Base-by-base conservation (phyloP, 768 basidiomycete species). In the Omphalotus guepiniiformis region DNA sequence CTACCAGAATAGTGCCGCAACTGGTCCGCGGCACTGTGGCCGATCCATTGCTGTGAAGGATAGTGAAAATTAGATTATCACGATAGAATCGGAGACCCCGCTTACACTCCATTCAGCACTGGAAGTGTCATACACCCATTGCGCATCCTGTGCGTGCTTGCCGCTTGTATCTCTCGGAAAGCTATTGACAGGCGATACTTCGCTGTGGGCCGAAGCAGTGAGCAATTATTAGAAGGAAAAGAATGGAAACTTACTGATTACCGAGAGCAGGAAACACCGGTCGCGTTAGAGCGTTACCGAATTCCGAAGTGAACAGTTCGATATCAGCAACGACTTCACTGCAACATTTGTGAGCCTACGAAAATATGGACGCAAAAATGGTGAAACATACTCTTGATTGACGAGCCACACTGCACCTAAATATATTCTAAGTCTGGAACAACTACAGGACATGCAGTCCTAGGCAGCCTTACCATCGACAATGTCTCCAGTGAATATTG, bases 401-500 rank as follows among this genome's bases (percentile, higher is more conserved):
- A 76, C 65, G 15, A 71, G 58, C 79, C 79, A 81, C 13, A 77
- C 65, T 4, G 75, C 73, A 48, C 70, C 78, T 79, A 38, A n/a
- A 47, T 23, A 47, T 6, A 16, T 15, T 6, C 23, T 13, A 41
- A 47, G 37, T 23, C 29, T 37, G 19, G 27, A 13, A 11, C 13
- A 35, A 36, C 28, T 15, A 16, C 15, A 41, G 25, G 23, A 30
- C 21, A 27, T 4, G 21, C 13, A 39, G 22, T 25, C 5, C 11
- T 42, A 39, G 29, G 15, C 29, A 35, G 37, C 15, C 60, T 42
- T 41, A 78, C 80, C 76, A 62, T 82, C 80, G 4, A 82, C 72
- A 5, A 82, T 76, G 56, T 83, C 82, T 5, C 82, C 83, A 2
- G 82, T 85, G 54, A 83, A 83, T 27, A 85, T 73, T 4, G 76